Base-by-base conservation (phyloP, 78 protist species). In the Emiliania huxleyi region DNA sequence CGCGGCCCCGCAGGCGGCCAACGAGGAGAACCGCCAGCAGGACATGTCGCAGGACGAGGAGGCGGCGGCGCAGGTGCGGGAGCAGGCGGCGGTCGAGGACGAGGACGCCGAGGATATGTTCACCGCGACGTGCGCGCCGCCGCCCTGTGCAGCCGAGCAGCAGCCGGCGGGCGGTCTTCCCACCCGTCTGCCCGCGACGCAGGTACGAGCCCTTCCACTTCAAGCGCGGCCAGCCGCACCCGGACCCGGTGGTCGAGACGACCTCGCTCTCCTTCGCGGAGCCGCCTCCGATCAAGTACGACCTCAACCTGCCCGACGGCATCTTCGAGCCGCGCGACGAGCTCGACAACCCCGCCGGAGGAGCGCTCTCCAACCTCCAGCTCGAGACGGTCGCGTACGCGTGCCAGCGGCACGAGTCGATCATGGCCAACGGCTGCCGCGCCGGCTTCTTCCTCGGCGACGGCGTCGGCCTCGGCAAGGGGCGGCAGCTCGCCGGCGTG, bases 361-460 rank as follows among this genome's bases (percentile, higher is more conserved):
- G 85, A 8, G 44, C 85, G 12, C 46, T 77, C 23, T 40, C 48
- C 33, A 40, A 40, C 8, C 37, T 26, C 23, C 85, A 62, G 75
- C 75, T 62, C 75, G 75, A 62, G 75, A 62, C 75, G 75, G 75
- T 62, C 8, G 75, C 33, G 75, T 62, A 62, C 33, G 75, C 75
- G 75, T 62, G 75, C 33, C 75, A 62, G 75, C 75, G 75, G 29
- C 75, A 62, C 75, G n/a, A 23, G n/a, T 2, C 23, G 75, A 62
- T 62, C 29, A 4, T 62, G 75, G 29, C 75, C n/a, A 21, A 5
- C 29, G 62, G 62, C 26, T 5, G 19, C 35, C 89, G 89, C 56
- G 35, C 40, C n/a, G 89, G 89, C 89, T 81, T 81, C 89, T 81
- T 81, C 89, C 18, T 81, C 25, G 89, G 89, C 56, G 89, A 81